Evolutionary conservation across 192 early-diverging fungal species (phyloP), one percentile per base, ranked within the genome.

Genomic region (Coemansia sp.): DNA sequence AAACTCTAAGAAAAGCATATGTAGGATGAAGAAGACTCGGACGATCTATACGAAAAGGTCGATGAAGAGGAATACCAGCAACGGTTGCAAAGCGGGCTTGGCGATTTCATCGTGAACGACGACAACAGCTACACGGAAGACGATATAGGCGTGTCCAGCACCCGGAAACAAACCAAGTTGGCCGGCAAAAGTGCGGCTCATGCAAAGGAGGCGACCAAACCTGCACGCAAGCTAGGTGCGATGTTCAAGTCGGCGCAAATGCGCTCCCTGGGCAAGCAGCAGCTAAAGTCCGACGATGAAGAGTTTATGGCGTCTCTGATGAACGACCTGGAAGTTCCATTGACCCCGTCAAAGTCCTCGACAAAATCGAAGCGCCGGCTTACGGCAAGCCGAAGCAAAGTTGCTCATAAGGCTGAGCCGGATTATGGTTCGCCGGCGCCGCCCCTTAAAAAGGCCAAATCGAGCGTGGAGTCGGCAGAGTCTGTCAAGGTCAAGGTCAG

Each of bases 81-180:
- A 34, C 61, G 51, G 23, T 18, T 57, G 30, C 56, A 58, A 15
- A 39, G 45, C 39, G 49, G 49, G 28, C 37, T 73, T 3, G 60
- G 71, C 47, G 71, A 71, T 47, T 80, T 80, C 53, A 68, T 80
- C 7, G 68, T 75, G 20, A 65, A 80, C 51, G 78, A 80, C 43
- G 68, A 74, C 23, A 69, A 66, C 9, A 44, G 58, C 2, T 75
- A 71, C 49, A 55, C 51, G 2, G 69, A 78, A 38, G 43, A 40
- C 11, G 78, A 71, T 23, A 71, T 73, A 21, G 71, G 57, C 12
- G 30, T 17, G 4, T 49, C 47, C 4, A 23, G 48, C 32, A 51
- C 51, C 21, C 40, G 36, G 8, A 26, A 14, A 10, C 48, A 43
- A 26, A 34, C 46, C 36, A 49, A 20, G 49, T 41, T 52, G 1